phyloP scores from a whole-genome alignment of 352 stramenopile species.

The Phytophthora foliorum region DNA sequence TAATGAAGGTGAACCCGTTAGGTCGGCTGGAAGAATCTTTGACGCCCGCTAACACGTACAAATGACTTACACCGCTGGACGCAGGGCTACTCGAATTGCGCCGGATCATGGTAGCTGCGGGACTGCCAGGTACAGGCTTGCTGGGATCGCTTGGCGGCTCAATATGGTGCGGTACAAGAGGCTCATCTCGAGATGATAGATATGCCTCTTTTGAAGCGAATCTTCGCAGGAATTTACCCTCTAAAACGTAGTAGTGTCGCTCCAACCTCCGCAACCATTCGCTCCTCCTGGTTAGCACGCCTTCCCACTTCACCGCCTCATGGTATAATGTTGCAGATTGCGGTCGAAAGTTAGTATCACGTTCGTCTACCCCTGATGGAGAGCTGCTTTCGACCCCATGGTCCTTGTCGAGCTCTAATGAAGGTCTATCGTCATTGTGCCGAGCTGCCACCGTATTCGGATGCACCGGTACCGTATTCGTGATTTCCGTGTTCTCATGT shows the following conservation, averaged over 20 bases:
- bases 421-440: constrained; percentile 29
- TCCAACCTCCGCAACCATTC: constrained; percentile 87
- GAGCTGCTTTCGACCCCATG: constrained; percentile 22
- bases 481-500: background rate
- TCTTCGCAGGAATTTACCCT: constrained; percentile 85
- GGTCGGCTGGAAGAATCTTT: constrained; percentile 85
- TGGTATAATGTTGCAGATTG: constrained; percentile 80
- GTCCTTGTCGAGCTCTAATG: constrained; percentile 37
- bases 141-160: constrained; percentile 43
- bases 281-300: constrained; percentile 78
- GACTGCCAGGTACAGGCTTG: constrained; percentile 43
- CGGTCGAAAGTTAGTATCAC: constrained; percentile 55
- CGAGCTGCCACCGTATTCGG: constrained; percentile 11
- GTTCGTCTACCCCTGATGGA: constrained; percentile 40
- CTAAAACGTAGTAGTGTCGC: constrained; percentile 89
- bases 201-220: constrained; percentile 90
- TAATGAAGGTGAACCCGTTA: constrained; percentile 91
- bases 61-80: constrained; percentile 64
- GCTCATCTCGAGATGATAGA: constrained; percentile 79
- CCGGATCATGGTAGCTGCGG: constrained; percentile 45
- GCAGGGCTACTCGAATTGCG: constrained; percentile 56
- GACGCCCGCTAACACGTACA: constrained; percentile 85
- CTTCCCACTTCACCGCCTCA: constrained; percentile 88
- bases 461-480: constrained; percentile 13
- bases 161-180: constrained; percentile 63